Evolutionary conservation across 805 yeast genomes (phyloP).

Genomic region (Scheffersomyces amazonensis): DNA sequence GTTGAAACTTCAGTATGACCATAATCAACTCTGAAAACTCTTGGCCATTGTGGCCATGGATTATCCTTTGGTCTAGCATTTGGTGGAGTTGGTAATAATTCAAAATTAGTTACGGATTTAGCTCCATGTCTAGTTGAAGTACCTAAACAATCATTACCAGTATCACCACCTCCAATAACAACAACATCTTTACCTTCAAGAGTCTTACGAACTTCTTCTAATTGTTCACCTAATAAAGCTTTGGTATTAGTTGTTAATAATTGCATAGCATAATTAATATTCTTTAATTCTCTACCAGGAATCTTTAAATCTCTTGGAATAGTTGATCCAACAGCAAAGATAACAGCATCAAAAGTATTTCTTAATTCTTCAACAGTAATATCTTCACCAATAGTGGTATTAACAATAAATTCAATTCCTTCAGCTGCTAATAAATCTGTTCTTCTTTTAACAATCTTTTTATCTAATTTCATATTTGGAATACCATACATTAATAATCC

Average conservation of each 20-base stretch:
- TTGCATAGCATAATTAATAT: conserved; percentile 94
- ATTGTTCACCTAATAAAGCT: conserved; percentile 77
- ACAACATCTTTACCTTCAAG: conserved; percentile 86
- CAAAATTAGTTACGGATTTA: conserved; percentile 88
- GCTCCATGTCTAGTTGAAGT: conserved; percentile 98
- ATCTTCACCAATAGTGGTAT: conserved; percentile 83
- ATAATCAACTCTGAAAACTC: conserved; percentile 95
- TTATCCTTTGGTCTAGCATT: conserved; percentile 83
- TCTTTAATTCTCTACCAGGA: conserved; percentile 88
- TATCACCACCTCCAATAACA: conserved; percentile 99
- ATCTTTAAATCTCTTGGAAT: conserved; percentile 93
- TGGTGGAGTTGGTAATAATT: conserved; percentile 91
- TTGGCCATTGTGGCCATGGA: conserved; percentile 99
- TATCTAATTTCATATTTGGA: conserved; percentile 98
- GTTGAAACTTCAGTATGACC: conserved; percentile 95
- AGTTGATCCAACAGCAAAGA: conserved; percentile 91
- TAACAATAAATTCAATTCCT: conserved; percentile 77
- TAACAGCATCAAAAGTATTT: conserved; percentile 71
- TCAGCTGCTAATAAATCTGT: conserved; percentile 86
- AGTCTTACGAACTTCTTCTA: conserved; percentile 70
- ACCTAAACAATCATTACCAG: conserved; percentile 98
- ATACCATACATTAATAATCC: conserved; percentile 98
- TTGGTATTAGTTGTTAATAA: conserved; percentile 81
- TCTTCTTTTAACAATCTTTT: conserved; percentile 89
- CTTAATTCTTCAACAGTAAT: conserved; percentile 68